These are phyloP conservation scores for Antitrichia curtipendula DNA, from an alignment of 225 moss, liverwort and hornwort species.

Conservation along the genomic window DNA sequence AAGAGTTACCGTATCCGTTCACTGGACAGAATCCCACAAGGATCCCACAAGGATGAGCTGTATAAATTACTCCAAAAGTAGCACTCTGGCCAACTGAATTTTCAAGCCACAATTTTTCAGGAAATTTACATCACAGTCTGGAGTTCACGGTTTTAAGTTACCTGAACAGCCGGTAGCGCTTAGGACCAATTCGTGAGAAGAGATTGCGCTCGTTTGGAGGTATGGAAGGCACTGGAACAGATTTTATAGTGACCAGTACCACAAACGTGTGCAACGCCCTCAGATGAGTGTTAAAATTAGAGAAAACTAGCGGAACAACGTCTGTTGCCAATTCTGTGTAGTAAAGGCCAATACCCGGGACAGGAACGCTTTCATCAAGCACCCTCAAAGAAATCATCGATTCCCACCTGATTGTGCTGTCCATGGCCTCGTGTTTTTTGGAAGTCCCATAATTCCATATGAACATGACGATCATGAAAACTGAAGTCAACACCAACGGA, in stretches of 20 bases:
- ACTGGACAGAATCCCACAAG: neutral
- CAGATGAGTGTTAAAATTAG: slow-evolving; percentile 51
- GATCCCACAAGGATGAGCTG: neutral
- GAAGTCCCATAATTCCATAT: slow-evolving; percentile 64
- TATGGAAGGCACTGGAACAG: slow-evolving; percentile 41
- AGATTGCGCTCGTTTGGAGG: slow-evolving; percentile 35
- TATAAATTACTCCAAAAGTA: neutral
- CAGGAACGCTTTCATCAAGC: slow-evolving; percentile 22
- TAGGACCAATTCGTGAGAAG: slow-evolving; percentile 44
- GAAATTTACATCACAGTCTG: neutral
- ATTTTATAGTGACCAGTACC: slow-evolving; percentile 56
- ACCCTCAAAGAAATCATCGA: slow-evolving; percentile 14
- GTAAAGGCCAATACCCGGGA: slow-evolving; percentile 49
- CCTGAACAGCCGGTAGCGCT: slow-evolving; percentile 45
- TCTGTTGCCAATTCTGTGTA: slow-evolving; percentile 57
- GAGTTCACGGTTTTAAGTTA: neutral
- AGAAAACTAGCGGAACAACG: slow-evolving; percentile 40
- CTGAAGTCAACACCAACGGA: slow-evolving; percentile 26
- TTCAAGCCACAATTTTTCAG: neutral
- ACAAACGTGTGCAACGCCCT: slow-evolving; percentile 42
- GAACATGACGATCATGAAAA: slow-evolving; percentile 61
- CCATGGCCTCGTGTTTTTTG: slow-evolving; percentile 51
- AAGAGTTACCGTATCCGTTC: neutral
- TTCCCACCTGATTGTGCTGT: slow-evolving; percentile 34
- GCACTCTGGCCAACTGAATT: neutral